Evolutionary conservation across 2,329 filamentous ascomycete genomes (phyloP).

Genomic region (Thielaviopsis ethacetica): DNA sequence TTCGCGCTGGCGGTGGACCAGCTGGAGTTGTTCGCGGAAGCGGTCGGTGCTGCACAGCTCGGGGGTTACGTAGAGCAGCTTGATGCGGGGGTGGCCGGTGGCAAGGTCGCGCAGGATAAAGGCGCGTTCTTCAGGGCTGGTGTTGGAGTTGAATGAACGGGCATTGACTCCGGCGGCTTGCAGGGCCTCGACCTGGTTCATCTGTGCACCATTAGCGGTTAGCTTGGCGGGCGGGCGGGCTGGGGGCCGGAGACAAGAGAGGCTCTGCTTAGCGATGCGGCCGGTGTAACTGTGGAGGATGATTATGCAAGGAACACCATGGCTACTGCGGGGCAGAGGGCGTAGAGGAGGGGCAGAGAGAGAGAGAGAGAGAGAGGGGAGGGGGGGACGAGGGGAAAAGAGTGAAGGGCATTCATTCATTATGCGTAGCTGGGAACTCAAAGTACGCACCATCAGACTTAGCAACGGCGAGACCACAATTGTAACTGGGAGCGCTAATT

Average conservation of each 20-base stretch:
- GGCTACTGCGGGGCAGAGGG: not conserved
- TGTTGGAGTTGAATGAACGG: constrained; percentile 76
- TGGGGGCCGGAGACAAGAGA: not conserved
- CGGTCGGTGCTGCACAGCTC: constrained; percentile 65
- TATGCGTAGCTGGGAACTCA: not conserved
- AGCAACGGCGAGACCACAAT: constrained; percentile 81
- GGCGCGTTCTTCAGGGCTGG: constrained; percentile 44
- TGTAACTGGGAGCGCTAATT: constrained; percentile 40
- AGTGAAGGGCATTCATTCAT: not conserved
- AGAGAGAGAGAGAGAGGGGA: not conserved
- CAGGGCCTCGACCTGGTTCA: constrained; percentile 80
- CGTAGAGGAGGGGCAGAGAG: not conserved
- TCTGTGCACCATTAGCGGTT: constrained; percentile 29
- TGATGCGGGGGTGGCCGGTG: constrained; percentile 68
- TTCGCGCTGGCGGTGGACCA: constrained; percentile 66
- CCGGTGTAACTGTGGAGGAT: not conserved
- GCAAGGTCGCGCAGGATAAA: constrained; percentile 66
- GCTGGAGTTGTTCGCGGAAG: constrained; percentile 58
- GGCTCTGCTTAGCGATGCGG: not conserved
- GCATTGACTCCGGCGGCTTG: constrained; percentile 60
- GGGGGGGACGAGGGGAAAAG: constrained; percentile 6
- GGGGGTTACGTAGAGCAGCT: constrained; percentile 84
- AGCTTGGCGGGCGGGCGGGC: not conserved
- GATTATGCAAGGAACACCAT: constrained; percentile 1
- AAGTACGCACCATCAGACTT: constrained; percentile 57